These are phyloP conservation scores for Penicillium chermesinum DNA, from an alignment of 495 filamentous ascomycete genomes.

Conservation along the genomic window DNA sequence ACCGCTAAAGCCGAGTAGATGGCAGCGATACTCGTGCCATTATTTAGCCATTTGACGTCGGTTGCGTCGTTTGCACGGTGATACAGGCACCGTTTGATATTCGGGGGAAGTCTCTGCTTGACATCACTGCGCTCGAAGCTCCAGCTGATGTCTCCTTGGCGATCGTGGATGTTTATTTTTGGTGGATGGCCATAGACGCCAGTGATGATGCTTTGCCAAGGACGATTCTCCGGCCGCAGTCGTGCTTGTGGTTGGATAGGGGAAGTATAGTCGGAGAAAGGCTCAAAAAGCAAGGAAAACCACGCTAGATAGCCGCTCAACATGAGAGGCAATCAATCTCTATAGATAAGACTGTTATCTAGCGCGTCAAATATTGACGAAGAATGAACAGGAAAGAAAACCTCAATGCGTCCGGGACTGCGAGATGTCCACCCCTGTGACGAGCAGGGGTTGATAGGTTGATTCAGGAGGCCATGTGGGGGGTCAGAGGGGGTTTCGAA, in stretches of 20 bases:
- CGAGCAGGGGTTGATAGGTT: not conserved
- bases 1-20: constrained; percentile 21
- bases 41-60: constrained; percentile 25
- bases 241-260: constrained; percentile 20
- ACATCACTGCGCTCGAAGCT: constrained; percentile 22
- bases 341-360: not conserved
- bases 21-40: constrained; percentile 20
- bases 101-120: constrained; percentile 13
- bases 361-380: not conserved
- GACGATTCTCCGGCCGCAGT: constrained; percentile 11
- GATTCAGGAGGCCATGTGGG: not conserved
- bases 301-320: constrained; percentile 13
- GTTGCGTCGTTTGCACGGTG: constrained; percentile 24
- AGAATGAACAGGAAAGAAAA: too few species aligned
- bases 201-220: constrained; percentile 27
- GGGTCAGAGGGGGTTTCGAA: not conserved
- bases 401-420: too few species aligned
- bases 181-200: constrained; percentile 25
- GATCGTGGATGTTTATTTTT: constrained; percentile 23
- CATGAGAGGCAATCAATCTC: constrained; percentile 6
- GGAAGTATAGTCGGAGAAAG: constrained; percentile 13
- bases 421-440: not conserved
- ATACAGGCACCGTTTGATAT: constrained; percentile 15
- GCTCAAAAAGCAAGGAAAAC: constrained; percentile 16
- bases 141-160: constrained; percentile 21